Evolutionary conservation across 2,329 filamentous ascomycete genomes (phyloP), one percentile per base, ranked within the genome.

Genomic region (Aspergillus sp.): DNA sequence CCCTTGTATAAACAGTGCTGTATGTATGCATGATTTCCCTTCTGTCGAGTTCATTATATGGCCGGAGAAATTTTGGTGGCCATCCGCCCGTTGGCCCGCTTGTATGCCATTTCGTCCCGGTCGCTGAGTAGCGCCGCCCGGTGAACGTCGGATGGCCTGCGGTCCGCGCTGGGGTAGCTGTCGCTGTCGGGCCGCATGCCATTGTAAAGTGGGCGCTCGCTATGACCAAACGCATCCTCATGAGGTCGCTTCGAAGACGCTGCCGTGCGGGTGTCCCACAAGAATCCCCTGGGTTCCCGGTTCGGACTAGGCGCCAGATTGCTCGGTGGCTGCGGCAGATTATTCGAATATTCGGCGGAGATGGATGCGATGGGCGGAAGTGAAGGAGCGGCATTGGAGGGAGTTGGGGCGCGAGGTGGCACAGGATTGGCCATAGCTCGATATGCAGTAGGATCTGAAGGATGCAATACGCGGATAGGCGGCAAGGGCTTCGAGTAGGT

Each of bases 161-260:
- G 71, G 44, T 66, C 65, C 8, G 58, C 44, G n/a, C 39, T 60
- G 15, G 67, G 58, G 65, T 71, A 64, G 44, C 59, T 38, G 25
- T 76, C 67, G 36, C 65, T 57, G 56, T 76, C 73, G 7, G 80
- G 79, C 27, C 80, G 77, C 73, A 75, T 76, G 54, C 79, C 78
- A 62, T 82, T 79, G 62, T 75, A 70, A 27, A 81, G 73, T 1
- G 77, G 68, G 44, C 75, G 72, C 3, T 75, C 71, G 48, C 75
- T 78, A 60, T 70, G 70, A 54, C 76, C 75, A 58, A 78, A 78
- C 1, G 74, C 69, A 21, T 78, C 75, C 42, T 73, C 73, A 58
- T 78, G 62, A 62, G 73, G 66, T 21, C 68, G 65, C 60, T 70
- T 73, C 17, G 62, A 67, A 17, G 65, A 61, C 15, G 67, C 41